These are phyloP conservation scores for Ligustrum vulgare DNA, from an alignment of 257 asterid species.

Conservation along the genomic window DNA sequence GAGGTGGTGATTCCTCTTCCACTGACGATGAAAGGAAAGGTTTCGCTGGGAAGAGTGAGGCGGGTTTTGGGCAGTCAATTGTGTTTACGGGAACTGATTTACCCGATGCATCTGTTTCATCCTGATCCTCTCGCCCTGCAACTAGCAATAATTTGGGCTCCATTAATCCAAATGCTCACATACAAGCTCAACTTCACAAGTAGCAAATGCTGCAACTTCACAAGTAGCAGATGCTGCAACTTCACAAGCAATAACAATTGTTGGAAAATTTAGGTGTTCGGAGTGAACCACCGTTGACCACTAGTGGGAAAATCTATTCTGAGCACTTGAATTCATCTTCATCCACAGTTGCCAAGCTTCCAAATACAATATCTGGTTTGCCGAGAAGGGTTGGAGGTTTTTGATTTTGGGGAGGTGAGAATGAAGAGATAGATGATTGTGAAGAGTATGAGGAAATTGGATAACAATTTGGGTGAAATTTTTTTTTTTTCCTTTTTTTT, in stretches of 20 bases:
- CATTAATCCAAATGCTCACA: conserved; percentile 47
- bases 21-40: conserved; percentile 68
- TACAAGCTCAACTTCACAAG: conserved; percentile 55
- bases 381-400: too few species aligned
- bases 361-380: conserved; percentile 47
- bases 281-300: conserved; percentile 40
- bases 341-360: conserved; percentile 49
- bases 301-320: conserved; percentile 52
- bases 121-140: conserved; percentile 49
- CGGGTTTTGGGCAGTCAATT: conserved; percentile 61
- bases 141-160: conserved; percentile 35
- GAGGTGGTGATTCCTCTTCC: conserved; percentile 48
- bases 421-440: too few species aligned
- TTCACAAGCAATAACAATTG: too few species aligned
- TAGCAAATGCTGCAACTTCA: conserved; percentile 28
- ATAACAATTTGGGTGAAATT: too few species aligned
- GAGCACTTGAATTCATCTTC: conserved; percentile 66
- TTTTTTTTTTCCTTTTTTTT: too few species aligned
- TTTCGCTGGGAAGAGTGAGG: conserved; percentile 39
- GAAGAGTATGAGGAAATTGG: too few species aligned
- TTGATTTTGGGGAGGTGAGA: too few species aligned
- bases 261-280: conserved; percentile 40
- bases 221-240: too few species aligned
- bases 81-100: conserved; percentile 67
- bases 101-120: conserved; percentile 43